These are phyloP conservation scores for Sanghuangporus weigelae DNA, from an alignment of 1,284 basidiomycete species.

Conservation along the genomic window DNA sequence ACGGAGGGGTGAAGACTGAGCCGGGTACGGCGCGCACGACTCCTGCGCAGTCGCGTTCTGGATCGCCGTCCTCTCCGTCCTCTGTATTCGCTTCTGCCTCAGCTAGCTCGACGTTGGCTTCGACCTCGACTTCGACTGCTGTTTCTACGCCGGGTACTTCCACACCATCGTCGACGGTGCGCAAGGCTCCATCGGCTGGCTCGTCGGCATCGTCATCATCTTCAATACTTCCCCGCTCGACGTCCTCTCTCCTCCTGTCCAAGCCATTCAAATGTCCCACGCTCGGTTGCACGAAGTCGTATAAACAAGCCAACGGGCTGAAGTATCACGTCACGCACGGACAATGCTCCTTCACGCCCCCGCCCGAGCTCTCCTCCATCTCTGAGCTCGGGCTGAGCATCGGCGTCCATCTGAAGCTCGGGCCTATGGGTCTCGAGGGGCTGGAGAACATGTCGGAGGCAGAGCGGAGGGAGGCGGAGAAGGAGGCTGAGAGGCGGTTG, in stretches of 20 bases:
- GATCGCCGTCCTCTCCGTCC: conserved; percentile 8
- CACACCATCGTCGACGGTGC: neutral
- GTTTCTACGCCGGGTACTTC: neutral
- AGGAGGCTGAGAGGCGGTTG: conserved; percentile 75
- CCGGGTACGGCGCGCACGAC: neutral
- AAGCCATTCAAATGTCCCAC: conserved; percentile 98
- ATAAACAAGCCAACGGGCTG: conserved; percentile 95
- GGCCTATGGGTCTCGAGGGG: conserved; percentile 52
- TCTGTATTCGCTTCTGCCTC: neutral
- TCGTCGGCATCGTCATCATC: conserved; percentile 22
- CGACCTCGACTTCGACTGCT: neutral
- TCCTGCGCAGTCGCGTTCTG: neutral
- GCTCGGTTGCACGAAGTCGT: conserved; percentile 95
- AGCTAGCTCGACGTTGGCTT: neutral
- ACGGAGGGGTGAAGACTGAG: neutral
- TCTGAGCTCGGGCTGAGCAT: conserved; percentile 66
- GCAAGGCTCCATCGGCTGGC: neutral
- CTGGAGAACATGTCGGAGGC: conserved; percentile 33
- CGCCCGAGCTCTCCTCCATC: conserved; percentile 61
- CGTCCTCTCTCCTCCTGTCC: conserved; percentile 49
- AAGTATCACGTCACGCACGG: conserved; percentile 73
- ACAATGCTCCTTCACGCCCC: conserved; percentile 47
- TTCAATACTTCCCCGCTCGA: conserved; percentile 47
- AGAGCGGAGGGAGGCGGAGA: conserved; percentile 38
- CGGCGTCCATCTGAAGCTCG: conserved; percentile 58